Evolutionary conservation across 2,329 filamentous ascomycete genomes (phyloP).

Genomic region (Pyrenophora graminea): DNA sequence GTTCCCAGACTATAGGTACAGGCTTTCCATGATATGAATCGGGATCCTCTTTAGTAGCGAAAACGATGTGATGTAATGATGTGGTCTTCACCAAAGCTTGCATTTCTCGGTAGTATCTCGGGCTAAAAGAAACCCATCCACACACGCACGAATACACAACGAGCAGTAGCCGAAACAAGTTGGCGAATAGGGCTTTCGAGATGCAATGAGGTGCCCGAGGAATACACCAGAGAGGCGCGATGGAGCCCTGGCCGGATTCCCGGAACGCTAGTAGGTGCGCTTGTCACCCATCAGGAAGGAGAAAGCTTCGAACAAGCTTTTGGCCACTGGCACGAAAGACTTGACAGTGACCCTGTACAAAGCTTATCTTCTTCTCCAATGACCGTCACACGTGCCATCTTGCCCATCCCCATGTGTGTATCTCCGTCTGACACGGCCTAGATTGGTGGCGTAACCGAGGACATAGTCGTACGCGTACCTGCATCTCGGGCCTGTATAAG

Average conservation of each 20-base stretch:
- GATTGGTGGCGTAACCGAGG: not conserved
- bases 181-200: not conserved
- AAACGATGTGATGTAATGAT: no score
- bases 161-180: not conserved
- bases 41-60: no score
- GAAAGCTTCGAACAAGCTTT: constrained; percentile 22
- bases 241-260: constrained; percentile 1
- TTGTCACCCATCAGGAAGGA: constrained; percentile 28
- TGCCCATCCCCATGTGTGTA: not conserved
- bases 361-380: constrained; percentile 28
- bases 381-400: constrained; percentile 18
- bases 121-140: no score
- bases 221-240: constrained; percentile 10
- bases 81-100: no score
- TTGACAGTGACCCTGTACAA: constrained; percentile 20
- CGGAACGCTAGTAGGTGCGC: constrained; percentile 19
- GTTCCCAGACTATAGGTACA: no score
- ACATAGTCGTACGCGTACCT: not conserved
- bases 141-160: no score
- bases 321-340: constrained; percentile 3
- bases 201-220: not conserved
- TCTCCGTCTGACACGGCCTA: not conserved
- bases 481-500: constrained; percentile 8
- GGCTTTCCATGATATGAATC: no score
- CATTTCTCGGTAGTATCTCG: no score